Evolutionary conservation across 2,329 filamentous ascomycete species (phyloP), one percentile per base, ranked within the genome.

Genomic region (Malbranchea cinnamomea): DNA sequence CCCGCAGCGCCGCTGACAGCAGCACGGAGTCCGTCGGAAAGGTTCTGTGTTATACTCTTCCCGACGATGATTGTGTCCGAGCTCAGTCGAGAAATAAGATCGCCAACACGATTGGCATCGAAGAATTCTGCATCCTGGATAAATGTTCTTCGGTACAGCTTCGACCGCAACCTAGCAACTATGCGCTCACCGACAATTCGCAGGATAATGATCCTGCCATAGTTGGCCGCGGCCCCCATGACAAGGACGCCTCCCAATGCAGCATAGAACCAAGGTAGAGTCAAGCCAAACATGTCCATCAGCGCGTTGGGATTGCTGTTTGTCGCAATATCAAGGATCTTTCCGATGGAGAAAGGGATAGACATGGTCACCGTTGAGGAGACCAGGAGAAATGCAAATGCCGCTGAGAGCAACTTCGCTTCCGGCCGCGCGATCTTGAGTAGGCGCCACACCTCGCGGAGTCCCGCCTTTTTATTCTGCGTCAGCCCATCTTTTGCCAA

Each of bases 121-220:
- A 98, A 98, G 60, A 98, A 98, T 48, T 95, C 89, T 35, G 89
- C 89, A 53, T 98, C 89, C 53, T 98, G 89, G n/a, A 89, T 69
- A 44, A 91, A 92, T 0, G 89, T 98, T 40, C 79, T 74, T 41
- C 83, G 74, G 60, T 92, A 98, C 3, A 98, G 71, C 49, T 83
- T 79, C 10, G 85, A 87, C 37, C 89, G 74, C 32, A 98, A 66
- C 42, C 87, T 73, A 7, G 87, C 78, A 31, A 98, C 89, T 35
- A 98, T 89, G 23, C 89, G 71, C 56, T 98, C 89, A 39, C 89
- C 91, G 5, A 98, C 82, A 37, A 95, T 89, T 15, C 89, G 74
- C 13, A 98, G 68, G 31, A 95, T 76, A 34, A 95, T 78, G 44
- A 98, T 91, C 41, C 89, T 76, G 18, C 84, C 80, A 54, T 93